phyloP scores from a whole-genome alignment of 768 basidiomycete species.

The Lactarius deliciosus region DNA sequence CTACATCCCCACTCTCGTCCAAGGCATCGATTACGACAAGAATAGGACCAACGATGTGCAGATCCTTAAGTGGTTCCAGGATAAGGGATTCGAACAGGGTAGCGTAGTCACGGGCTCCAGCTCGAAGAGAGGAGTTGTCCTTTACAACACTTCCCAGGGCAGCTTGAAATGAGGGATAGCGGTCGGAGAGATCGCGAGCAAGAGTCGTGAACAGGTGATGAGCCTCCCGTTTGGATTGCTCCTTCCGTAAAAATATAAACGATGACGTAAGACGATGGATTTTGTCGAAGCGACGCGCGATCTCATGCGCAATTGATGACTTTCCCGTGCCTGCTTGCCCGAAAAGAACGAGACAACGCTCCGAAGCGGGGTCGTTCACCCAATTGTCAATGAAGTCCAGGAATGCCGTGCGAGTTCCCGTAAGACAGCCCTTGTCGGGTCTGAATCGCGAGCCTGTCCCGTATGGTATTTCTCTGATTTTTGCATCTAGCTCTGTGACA shows the following conservation, averaged over 20 bases:
- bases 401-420: background rate
- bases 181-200: background rate
- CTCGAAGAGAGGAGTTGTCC: background rate
- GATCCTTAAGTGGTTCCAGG: background rate
- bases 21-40: constrained; percentile 1
- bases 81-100: background rate
- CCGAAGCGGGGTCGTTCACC: background rate
- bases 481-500: background rate
- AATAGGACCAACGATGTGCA: background rate
- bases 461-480: background rate
- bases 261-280: background rate
- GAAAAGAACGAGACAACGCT: background rate
- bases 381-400: background rate
- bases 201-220: background rate
- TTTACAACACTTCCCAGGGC: background rate
- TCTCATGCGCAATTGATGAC: background rate
- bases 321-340: constrained; percentile 4
- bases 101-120: background rate
- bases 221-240: background rate
- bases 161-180: background rate
- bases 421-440: background rate
- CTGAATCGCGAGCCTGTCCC: background rate
- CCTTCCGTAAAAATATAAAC: background rate
- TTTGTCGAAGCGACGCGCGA: background rate
- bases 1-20: constrained; percentile 1